phyloP scores from a whole-genome alignment of 495 filamentous ascomycete species.

The Talaromyces trachyspermus region DNA sequence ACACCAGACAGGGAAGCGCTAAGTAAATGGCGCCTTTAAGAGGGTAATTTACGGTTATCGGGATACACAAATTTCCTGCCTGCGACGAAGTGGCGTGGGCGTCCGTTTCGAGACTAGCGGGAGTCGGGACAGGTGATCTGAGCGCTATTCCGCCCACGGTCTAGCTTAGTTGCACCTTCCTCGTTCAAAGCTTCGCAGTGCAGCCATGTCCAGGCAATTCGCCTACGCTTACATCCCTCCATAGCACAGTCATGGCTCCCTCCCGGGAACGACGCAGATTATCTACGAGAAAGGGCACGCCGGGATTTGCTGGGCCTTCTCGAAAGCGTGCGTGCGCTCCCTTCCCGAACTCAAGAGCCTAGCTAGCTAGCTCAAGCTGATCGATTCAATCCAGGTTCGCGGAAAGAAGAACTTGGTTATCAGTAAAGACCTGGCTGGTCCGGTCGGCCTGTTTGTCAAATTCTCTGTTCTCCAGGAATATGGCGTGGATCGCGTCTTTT shows the following conservation, averaged over 20 bases:
- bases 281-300: constrained; percentile 73
- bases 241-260: constrained; percentile 50
- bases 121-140: too few relatives aligned
- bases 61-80: not conserved
- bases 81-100: constrained; percentile 1
- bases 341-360: too few relatives aligned
- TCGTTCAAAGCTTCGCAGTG: too few relatives aligned
- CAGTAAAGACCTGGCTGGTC: constrained; percentile 81
- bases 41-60: not conserved
- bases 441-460: constrained; percentile 85
- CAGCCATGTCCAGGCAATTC: constrained; percentile 4
- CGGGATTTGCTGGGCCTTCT: constrained; percentile 81
- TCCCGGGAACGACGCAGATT: constrained; percentile 68
- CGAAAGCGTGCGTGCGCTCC: constrained; percentile 91
- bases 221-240: constrained; percentile 8
- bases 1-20: not conserved
- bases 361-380: constrained; percentile 35
- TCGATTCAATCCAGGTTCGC: constrained; percentile 56
- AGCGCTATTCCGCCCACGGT: too few relatives aligned
- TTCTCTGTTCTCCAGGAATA: constrained; percentile 88
- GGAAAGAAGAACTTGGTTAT: constrained; percentile 98
- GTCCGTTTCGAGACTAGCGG: too few relatives aligned
- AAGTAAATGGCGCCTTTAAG: not conserved
- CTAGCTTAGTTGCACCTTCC: not conserved
- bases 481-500: constrained; percentile 95